Evolutionary conservation across 495 filamentous ascomycete genomes (phyloP).

Genomic region (Penicillium crystallinum): DNA sequence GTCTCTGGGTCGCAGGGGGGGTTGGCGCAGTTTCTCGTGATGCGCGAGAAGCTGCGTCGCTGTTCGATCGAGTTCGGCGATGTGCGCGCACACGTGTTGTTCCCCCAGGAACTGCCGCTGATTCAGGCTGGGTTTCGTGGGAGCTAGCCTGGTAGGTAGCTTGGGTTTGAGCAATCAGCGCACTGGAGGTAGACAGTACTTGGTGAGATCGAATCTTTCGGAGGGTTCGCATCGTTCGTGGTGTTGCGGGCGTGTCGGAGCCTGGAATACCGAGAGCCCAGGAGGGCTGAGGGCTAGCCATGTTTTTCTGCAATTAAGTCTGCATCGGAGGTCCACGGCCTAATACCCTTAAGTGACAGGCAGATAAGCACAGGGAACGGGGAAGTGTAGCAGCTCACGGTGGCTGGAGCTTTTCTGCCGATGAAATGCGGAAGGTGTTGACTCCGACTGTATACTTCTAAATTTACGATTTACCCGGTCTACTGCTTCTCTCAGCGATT

Average conservation of each 20-base stretch:
- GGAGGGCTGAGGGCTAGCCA: constrained; percentile 21
- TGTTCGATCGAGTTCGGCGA: constrained; percentile 66
- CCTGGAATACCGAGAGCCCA: constrained; percentile 25
- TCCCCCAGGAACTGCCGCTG: constrained; percentile 21
- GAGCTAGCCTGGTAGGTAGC: constrained; percentile 27
- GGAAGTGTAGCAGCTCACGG: constrained; percentile 8
- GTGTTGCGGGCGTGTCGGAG: constrained; percentile 38
- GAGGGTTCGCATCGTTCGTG: constrained; percentile 44
- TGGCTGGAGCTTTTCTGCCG: constrained; percentile 25
- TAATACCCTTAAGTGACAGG: not conserved
- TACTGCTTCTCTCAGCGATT: not conserved
- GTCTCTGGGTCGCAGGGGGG: constrained; percentile 35
- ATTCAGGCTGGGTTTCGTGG: constrained; percentile 6
- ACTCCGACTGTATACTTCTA: not conserved
- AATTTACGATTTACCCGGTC: not conserved
- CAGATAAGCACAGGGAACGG: not conserved
- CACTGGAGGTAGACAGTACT: constrained; percentile 34
- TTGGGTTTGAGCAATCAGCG: constrained; percentile 36
- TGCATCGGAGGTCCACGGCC: constrained; percentile 3
- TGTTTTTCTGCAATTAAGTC: constrained; percentile 12
- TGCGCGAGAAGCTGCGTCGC: constrained; percentile 53
- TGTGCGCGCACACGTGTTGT: constrained; percentile 27
- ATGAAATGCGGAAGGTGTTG: constrained; percentile 1
- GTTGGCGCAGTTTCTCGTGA: constrained; percentile 34
- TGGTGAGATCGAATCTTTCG: constrained; percentile 53